phyloP scores from a whole-genome alignment of 495 filamentous ascomycete genomes.

The Copromyces sp. region DNA sequence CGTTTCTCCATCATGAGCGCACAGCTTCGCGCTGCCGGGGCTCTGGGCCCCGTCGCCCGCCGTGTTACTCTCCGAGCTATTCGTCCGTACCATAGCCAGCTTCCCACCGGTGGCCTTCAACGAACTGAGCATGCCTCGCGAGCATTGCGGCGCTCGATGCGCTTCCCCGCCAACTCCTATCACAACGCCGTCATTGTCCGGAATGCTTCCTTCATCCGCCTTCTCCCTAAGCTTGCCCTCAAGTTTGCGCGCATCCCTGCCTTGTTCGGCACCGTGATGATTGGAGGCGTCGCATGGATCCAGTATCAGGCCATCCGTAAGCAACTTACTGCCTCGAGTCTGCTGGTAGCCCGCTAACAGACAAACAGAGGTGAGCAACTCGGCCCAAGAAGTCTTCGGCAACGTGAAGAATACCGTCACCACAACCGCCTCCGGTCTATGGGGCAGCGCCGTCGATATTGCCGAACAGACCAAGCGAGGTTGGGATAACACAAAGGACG shows the following conservation, averaged over 20 bases:
- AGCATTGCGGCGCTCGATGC: conserved; percentile 49
- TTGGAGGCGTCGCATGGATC: conserved; percentile 80
- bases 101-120: conserved; percentile 59
- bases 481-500: conserved; percentile 74
- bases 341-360: neutral
- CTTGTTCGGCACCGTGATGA: conserved; percentile 77
- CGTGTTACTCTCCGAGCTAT: conserved; percentile 44
- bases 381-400: conserved; percentile 69
- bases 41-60: conserved; percentile 50
- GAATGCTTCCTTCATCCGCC: conserved; percentile 73
- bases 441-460: conserved; percentile 59
- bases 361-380: conserved; percentile 71
- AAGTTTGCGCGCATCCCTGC: conserved; percentile 84
- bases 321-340: conserved; percentile 20
- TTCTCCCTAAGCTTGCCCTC: conserved; percentile 77
- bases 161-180: conserved; percentile 68
- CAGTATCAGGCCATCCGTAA: conserved; percentile 92
- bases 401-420: conserved; percentile 59
- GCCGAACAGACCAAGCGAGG: conserved; percentile 69
- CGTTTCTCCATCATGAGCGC: conserved; percentile 56
- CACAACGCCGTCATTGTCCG: conserved; percentile 81
- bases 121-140: conserved; percentile 53
- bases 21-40: conserved; percentile 66
- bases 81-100: conserved; percentile 52
- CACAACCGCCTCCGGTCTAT: conserved; percentile 52